These are phyloP conservation scores for Rhodotorula glutinis DNA, from an alignment of 1,284 basidiomycete species.

Conservation along the genomic window DNA sequence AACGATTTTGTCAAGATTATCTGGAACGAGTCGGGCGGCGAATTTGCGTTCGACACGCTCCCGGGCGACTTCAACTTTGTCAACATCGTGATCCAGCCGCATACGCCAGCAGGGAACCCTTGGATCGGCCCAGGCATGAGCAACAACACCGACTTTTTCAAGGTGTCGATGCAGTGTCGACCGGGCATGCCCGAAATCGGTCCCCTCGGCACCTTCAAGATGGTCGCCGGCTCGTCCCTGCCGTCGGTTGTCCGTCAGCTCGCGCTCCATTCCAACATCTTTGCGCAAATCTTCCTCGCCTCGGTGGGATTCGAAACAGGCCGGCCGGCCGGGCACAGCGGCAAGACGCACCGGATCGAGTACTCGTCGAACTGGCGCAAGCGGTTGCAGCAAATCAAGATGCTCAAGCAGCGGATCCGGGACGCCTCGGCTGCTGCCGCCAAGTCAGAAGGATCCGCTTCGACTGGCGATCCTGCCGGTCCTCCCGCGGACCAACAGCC, in stretches of 20 bases:
- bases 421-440: slow-evolving; percentile 6
- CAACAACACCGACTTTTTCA: slow-evolving; percentile 74
- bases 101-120: slow-evolving; percentile 59
- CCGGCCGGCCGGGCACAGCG: slow-evolving; percentile 37
- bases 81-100: slow-evolving; percentile 94
- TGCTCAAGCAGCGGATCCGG: slow-evolving; percentile 34
- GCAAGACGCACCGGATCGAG: slow-evolving; percentile 58
- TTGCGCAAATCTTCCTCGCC: slow-evolving; percentile 74
- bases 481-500: no score
- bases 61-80: slow-evolving; percentile 93
- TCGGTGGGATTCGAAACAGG: slow-evolving; percentile 63
- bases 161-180: slow-evolving; percentile 75
- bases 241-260: slow-evolving; percentile 81
- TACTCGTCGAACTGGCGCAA: slow-evolving; percentile 85
- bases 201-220: slow-evolving; percentile 85
- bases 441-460: no score
- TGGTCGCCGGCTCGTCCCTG: slow-evolving; percentile 79
- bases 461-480: no score
- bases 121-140: slow-evolving; percentile 47
- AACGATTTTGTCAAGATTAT: slow-evolving; percentile 94
- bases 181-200: slow-evolving; percentile 85
- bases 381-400: slow-evolving; percentile 70
- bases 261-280: slow-evolving; percentile 79
- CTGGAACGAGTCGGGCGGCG: slow-evolving; percentile 87
- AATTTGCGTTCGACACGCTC: slow-evolving; percentile 85